phyloP scores from a whole-genome alignment of 2,329 filamentous ascomycete species.

The Cephalotrichum gorgonifer region DNA sequence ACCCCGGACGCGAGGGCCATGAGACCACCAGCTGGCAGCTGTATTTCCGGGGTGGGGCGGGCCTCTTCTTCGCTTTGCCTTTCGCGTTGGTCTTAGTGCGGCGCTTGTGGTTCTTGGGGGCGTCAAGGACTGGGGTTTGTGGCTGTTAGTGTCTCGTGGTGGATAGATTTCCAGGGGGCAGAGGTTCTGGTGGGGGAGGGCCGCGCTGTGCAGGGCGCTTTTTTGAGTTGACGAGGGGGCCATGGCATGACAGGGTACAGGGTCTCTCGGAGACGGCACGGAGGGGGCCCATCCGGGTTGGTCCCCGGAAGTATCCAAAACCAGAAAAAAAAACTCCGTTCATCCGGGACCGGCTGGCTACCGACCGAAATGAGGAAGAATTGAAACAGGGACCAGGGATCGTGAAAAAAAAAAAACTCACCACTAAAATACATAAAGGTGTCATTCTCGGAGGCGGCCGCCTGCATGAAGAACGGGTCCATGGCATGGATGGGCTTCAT shows the following conservation, averaged over 20 bases:
- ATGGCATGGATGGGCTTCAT: slow-evolving; percentile 30
- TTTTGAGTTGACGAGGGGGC: no score
- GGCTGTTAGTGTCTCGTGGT: no score
- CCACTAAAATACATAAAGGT: slow-evolving; percentile 42
- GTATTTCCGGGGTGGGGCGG: slow-evolving; percentile 21
- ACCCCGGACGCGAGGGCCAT: slow-evolving; percentile 32
- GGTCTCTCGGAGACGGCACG: no score
- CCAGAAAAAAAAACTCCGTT: no score
- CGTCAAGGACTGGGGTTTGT: neutral
- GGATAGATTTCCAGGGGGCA: no score
- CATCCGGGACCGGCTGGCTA: neutral
- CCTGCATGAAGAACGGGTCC: slow-evolving; percentile 46
- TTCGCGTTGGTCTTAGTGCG: slow-evolving; percentile 33
- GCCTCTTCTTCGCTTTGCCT: slow-evolving; percentile 22
- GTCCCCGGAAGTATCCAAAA: no score
- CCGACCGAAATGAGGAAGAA: neutral
- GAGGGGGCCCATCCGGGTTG: no score
- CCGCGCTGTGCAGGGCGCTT: no score
- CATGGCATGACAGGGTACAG: no score
- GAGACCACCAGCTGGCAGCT: slow-evolving; percentile 39
- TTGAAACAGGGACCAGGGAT: neutral
- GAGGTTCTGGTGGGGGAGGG: no score
- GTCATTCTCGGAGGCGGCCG: slow-evolving; percentile 37
- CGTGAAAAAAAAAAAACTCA: slow-evolving; percentile 18
- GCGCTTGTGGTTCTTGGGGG: neutral